Evolutionary conservation across 805 yeast species (phyloP).

Genomic region (Yarrowia divulgata): DNA sequence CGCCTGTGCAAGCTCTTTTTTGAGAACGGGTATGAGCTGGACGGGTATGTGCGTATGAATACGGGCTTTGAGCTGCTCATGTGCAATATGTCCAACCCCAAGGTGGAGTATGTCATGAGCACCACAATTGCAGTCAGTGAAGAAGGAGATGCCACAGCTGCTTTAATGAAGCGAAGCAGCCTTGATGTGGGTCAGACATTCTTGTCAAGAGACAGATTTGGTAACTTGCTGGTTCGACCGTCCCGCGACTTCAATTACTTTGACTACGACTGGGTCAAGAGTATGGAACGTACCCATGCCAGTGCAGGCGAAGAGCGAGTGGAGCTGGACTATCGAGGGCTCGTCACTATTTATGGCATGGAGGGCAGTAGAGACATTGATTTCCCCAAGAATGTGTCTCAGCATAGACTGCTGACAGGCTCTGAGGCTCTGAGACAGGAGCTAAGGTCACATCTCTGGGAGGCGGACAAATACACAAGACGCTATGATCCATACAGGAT

Average conservation of each 20-base stretch:
- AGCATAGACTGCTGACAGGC: constrained; percentile 22
- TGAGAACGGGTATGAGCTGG: constrained; percentile 53
- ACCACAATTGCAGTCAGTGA: constrained; percentile 11
- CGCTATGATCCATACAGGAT: constrained; percentile 15
- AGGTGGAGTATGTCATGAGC: constrained; percentile 53
- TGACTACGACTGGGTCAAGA: constrained; percentile 33
- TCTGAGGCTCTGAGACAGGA: constrained; percentile 22
- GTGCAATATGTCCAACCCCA: constrained; percentile 60
- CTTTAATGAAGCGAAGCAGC: background rate
- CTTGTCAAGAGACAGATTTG: constrained; percentile 6
- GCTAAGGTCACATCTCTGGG: constrained; percentile 10
- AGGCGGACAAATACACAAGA: constrained; percentile 1
- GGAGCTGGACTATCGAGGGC: constrained; percentile 21
- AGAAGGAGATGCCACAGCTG: background rate
- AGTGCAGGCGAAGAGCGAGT: constrained; percentile 17
- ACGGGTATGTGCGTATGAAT: constrained; percentile 65
- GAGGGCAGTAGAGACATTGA: constrained; percentile 17
- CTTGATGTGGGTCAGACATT: constrained; percentile 1
- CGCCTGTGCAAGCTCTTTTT: constrained; percentile 4
- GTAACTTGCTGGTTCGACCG: constrained; percentile 1
- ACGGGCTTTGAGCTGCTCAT: constrained; percentile 65
- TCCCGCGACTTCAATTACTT: constrained; percentile 10
- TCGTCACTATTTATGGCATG: constrained; percentile 22
- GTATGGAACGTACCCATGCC: constrained; percentile 12
- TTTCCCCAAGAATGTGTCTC: constrained; percentile 28